Evolutionary conservation across 1,284 basidiomycete genomes (phyloP).

Genomic region (Gymnopus androsaceus): DNA sequence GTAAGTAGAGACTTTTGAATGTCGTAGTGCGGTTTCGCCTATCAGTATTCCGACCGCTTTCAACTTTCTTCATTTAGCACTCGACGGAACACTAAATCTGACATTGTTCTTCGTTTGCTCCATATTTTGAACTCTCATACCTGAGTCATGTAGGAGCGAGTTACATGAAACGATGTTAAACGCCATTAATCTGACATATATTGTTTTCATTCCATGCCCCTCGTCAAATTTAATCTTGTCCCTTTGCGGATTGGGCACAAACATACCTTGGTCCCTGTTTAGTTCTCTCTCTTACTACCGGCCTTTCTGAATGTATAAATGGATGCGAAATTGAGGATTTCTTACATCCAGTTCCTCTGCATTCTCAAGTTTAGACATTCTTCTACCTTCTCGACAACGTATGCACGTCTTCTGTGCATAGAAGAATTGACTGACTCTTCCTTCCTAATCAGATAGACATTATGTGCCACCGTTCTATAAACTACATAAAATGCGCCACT

Average conservation of each 20-base stretch:
- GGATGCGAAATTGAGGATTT: neutral
- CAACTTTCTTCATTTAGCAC: neutral
- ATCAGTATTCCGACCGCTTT: neutral
- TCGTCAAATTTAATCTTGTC: slow-evolving; percentile 3
- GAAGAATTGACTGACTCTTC: neutral
- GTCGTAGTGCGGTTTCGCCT: neutral
- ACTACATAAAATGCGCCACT: slow-evolving; percentile 7
- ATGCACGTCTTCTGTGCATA: too few relatives aligned
- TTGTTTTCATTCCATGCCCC: neutral
- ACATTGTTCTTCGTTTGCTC: neutral
- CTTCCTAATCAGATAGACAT: neutral
- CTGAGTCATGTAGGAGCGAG: slow-evolving; percentile 3
- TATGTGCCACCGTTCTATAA: slow-evolving; percentile 15
- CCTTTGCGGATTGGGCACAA: neutral
- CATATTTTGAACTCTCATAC: neutral
- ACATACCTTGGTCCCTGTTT: neutral
- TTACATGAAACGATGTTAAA: slow-evolving; percentile 3
- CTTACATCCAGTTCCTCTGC: neutral
- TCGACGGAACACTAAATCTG: neutral
- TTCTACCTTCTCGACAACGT: too few relatives aligned
- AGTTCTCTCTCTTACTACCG: neutral
- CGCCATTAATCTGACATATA: slow-evolving; percentile 2
- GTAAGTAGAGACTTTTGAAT: too few relatives aligned
- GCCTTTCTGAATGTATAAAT: neutral
- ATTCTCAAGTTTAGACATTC: too few relatives aligned